A percentile compares a stretch with the other conserved stretches of the same genome.
Evolutionary conservation across 768 basidiomycete genomes (phyloP).

Genomic region (Russula sp.): DNA sequence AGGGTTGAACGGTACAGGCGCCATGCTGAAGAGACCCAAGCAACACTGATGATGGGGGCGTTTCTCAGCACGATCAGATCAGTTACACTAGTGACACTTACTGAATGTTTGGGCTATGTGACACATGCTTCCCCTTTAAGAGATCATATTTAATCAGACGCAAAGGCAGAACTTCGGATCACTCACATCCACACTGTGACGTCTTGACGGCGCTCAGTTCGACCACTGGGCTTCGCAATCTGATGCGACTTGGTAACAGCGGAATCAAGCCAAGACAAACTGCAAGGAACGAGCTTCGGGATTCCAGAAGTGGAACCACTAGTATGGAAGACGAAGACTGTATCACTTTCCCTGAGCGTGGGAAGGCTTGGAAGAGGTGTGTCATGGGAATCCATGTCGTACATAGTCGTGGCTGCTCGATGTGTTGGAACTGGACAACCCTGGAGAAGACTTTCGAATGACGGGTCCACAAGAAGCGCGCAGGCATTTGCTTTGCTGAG

Average conservation of each 20-base stretch:
- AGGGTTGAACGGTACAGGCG: constrained; percentile 65
- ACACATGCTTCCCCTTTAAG: constrained; percentile 70
- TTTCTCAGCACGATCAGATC: constrained; percentile 24
- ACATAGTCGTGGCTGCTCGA: constrained; percentile 34
- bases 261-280: constrained; percentile 56
- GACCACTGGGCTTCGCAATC: constrained; percentile 36
- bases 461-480: constrained; percentile 57
- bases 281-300: constrained; percentile 72
- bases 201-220: constrained; percentile 48
- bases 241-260: constrained; percentile 53
- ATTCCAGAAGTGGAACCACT: constrained; percentile 80
- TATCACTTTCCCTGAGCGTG: constrained; percentile 33
- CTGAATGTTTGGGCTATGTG: constrained; percentile 74
- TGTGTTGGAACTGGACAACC: constrained; percentile 45
- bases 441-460: constrained; percentile 39
- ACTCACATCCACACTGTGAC: constrained; percentile 69
- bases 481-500: constrained; percentile 53
- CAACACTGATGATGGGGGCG: constrained; percentile 43
- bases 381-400: constrained; percentile 32
- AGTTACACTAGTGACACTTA: constrained; percentile 32
- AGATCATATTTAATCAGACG: constrained; percentile 30
- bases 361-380: constrained; percentile 39
- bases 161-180: constrained; percentile 17
- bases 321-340: constrained; percentile 69
- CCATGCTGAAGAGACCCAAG: constrained; percentile 67